Conservation (phyloP, 371 early-diverging fungal genomes). For the Zychaea mexicana region DNA sequence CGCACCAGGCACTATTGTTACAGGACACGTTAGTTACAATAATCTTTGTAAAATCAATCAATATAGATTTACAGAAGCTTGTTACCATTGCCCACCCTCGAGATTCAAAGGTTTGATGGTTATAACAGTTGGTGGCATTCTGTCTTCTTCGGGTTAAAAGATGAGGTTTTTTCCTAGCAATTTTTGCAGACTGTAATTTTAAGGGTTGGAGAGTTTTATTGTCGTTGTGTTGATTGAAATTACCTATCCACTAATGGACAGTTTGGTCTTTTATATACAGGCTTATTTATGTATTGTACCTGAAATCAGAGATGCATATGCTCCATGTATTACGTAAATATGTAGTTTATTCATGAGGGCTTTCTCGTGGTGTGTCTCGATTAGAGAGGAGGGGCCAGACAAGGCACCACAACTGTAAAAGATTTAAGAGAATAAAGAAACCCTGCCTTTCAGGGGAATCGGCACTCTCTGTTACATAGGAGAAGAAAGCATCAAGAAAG, state of each 20-base stretch:
- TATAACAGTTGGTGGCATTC: neutral
- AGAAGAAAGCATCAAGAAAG: neutral
- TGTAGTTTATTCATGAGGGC: slow-evolving; percentile 3
- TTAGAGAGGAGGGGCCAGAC: neutral
- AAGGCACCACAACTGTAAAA: neutral
- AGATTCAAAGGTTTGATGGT: slow-evolving; percentile 15
- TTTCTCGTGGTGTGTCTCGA: slow-evolving; percentile 1
- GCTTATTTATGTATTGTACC: neutral
- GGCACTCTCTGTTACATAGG: neutral
- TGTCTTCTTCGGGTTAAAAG: neutral
- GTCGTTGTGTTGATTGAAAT: neutral
- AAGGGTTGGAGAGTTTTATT: too few relatives aligned
- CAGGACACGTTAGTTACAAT: neutral
- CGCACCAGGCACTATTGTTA: slow-evolving; percentile 21
- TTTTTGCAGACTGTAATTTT: too few relatives aligned
- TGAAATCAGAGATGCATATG: neutral
- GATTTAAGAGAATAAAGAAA: neutral
- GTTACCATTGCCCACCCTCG: slow-evolving; percentile 22
- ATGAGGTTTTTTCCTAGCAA: too few relatives aligned
- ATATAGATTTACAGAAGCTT: too few relatives aligned
- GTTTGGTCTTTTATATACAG: neutral
- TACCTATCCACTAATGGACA: neutral
- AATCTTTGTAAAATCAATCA: neutral
- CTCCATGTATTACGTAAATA: neutral
- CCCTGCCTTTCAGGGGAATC: neutral